phyloP scores from a whole-genome alignment of 1,284 basidiomycete species.

The Golubevia pallescens region DNA sequence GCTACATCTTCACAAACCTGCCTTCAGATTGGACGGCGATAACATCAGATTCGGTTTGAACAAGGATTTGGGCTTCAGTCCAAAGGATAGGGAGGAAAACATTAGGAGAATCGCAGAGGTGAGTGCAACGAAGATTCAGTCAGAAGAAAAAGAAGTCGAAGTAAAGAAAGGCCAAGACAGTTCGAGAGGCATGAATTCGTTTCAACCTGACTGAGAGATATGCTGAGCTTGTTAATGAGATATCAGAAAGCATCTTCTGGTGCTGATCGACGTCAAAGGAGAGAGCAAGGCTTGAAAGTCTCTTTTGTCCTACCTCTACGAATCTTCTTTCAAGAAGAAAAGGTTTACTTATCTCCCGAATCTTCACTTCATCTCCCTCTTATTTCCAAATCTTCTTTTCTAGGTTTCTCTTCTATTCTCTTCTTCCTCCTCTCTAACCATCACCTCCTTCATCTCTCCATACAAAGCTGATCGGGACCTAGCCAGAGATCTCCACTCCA shows the following conservation, averaged over 20 bases:
- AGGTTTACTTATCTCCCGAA: slow-evolving; percentile 3
- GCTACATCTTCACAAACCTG: slow-evolving; percentile 81
- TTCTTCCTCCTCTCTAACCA: slow-evolving; percentile 80
- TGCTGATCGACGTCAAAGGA: no score
- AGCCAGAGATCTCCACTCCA: slow-evolving; percentile 79
- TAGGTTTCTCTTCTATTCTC: slow-evolving; percentile 94
- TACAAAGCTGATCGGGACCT: slow-evolving; percentile 82
- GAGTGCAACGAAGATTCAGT: slow-evolving; percentile 36
- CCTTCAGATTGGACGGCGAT: slow-evolving; percentile 94
- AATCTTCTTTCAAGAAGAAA: background rate
- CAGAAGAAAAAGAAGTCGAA: no score
- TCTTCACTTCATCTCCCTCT: slow-evolving; percentile 2
- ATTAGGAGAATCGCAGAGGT: slow-evolving; percentile 97
- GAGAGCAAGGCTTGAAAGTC: background rate
- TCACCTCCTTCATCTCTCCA: slow-evolving; percentile 99
- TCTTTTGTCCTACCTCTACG: background rate
- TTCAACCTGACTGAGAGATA: no score
- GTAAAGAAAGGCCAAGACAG: no score
- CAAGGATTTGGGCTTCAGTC: slow-evolving; percentile 97
- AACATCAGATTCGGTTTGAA: slow-evolving; percentile 96
- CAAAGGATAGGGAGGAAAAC: slow-evolving; percentile 93
- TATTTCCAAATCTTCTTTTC: slow-evolving; percentile 18
- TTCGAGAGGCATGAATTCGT: no score
- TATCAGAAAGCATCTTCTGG: no score
- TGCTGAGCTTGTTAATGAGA: no score